A percentile compares a stretch with the other conserved stretches of the same genome.
phyloP scores from a whole-genome alignment of 441 rosid genomes.

The Gossypium schwendimanii region DNA sequence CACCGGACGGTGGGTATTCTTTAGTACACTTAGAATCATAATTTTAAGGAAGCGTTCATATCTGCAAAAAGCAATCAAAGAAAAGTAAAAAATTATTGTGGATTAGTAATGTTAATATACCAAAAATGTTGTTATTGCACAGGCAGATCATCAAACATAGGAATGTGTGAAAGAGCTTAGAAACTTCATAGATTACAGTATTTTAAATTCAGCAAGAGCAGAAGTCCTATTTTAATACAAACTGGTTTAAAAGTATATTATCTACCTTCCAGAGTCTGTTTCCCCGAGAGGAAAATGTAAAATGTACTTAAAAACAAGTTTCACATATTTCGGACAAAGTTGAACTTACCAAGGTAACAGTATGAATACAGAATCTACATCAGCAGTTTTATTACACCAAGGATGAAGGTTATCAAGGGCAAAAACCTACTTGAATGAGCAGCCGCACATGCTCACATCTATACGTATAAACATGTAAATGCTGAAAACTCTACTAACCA shows the following conservation, averaged over 20 bases:
- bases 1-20: conserved; percentile 87
- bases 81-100: neutral
- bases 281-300: too few relatives aligned
- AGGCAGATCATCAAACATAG: neutral
- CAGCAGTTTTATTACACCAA: neutral
- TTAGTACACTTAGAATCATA: conserved; percentile 76
- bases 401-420: conserved; percentile 3
- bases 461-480: neutral
- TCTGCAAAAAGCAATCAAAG: conserved; percentile 36
- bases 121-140: neutral
- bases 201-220: neutral
- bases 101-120: conserved; percentile 11
- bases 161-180: neutral
- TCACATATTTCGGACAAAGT: too few relatives aligned
- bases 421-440: neutral
- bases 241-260: too few relatives aligned
- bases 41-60: conserved; percentile 95
- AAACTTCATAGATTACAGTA: neutral
- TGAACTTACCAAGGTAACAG: too few relatives aligned
- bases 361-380: neutral
- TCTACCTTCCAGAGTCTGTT: too few relatives aligned
- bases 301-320: too few relatives aligned
- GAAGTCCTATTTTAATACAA: too few relatives aligned
- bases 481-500: neutral
- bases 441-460: neutral